Evolutionary conservation across 371 early-diverging fungal genomes (phyloP).

Genomic region (Lichtheimia ramosa): DNA sequence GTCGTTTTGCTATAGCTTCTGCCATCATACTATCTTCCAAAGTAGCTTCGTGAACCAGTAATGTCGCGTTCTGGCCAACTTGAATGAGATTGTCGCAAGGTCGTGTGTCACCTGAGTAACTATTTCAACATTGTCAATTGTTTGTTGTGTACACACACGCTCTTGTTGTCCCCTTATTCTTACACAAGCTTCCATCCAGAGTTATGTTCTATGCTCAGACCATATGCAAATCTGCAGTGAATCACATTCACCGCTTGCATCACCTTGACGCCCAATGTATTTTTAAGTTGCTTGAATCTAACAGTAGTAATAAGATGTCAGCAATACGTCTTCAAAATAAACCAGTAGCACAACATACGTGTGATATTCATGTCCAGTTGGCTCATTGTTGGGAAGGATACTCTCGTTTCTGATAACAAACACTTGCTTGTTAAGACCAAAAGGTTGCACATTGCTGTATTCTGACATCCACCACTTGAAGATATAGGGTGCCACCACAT

Average conservation of each 20-base stretch:
- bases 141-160: not conserved
- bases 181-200: slow-evolving; percentile 73
- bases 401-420: slow-evolving; percentile 36
- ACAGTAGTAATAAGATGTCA: not conserved
- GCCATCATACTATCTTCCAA: slow-evolving; percentile 80
- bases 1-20: slow-evolving; percentile 86
- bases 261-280: slow-evolving; percentile 46
- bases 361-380: not conserved
- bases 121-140: slow-evolving; percentile 10
- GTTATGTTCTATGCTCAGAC: slow-evolving; percentile 65
- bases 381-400: slow-evolving; percentile 7
- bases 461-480: slow-evolving; percentile 72
- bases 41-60: slow-evolving; percentile 98
- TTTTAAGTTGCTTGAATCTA: slow-evolving; percentile 35
- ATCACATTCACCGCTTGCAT: slow-evolving; percentile 72
- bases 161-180: slow-evolving; percentile 2
- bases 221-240: slow-evolving; percentile 84
- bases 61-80: slow-evolving; percentile 70
- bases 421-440: slow-evolving; percentile 43
- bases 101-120: slow-evolving; percentile 97
- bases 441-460: slow-evolving; percentile 62
- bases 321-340: not conserved
- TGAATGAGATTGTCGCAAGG: slow-evolving; percentile 79
- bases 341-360: not conserved
- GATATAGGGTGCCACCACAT: slow-evolving; percentile 66